Conservation (phyloP, 371 early-diverging fungal species). For the Rhizomucor pusillus region DNA sequence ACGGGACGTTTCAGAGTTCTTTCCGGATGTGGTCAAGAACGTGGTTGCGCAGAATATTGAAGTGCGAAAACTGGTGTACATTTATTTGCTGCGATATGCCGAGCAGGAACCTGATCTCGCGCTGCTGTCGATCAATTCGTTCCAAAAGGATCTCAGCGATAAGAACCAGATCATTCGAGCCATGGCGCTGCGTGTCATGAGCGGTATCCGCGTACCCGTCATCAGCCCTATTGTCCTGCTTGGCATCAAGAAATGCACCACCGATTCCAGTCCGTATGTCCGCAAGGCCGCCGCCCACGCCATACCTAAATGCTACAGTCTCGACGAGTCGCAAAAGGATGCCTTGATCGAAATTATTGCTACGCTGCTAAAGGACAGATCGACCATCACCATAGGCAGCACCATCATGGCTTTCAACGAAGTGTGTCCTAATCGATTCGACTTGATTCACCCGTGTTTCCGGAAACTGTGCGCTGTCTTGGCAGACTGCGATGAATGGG, state of each 20-base stretch:
- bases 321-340: conserved; percentile 78
- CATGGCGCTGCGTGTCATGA: conserved; percentile 94
- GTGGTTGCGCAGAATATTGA: conserved; percentile 89
- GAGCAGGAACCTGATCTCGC: conserved; percentile 95
- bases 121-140: conserved; percentile 92
- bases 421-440: conserved; percentile 82
- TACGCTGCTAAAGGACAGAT: conserved; percentile 78
- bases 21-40: conserved; percentile 96
- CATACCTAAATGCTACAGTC: conserved; percentile 82
- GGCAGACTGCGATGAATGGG: conserved; percentile 93
- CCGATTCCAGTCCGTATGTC: conserved; percentile 91
- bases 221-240: conserved; percentile 88
- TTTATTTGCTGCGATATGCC: conserved; percentile 90
- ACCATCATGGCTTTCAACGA: conserved; percentile 85
- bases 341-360: conserved; percentile 75
- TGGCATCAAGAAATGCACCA: conserved; percentile 82
- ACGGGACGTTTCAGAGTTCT: conserved; percentile 88
- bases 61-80: conserved; percentile 92
- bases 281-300: conserved; percentile 92
- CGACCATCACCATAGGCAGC: conserved; percentile 84
- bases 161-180: conserved; percentile 89
- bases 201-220: conserved; percentile 88
- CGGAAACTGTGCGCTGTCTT: conserved; percentile 84
- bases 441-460: conserved; percentile 86
- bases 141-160: conserved; percentile 95